phyloP scores from a whole-genome alignment of 495 filamentous ascomycete genomes.

The Trichoderma erinaceum region DNA sequence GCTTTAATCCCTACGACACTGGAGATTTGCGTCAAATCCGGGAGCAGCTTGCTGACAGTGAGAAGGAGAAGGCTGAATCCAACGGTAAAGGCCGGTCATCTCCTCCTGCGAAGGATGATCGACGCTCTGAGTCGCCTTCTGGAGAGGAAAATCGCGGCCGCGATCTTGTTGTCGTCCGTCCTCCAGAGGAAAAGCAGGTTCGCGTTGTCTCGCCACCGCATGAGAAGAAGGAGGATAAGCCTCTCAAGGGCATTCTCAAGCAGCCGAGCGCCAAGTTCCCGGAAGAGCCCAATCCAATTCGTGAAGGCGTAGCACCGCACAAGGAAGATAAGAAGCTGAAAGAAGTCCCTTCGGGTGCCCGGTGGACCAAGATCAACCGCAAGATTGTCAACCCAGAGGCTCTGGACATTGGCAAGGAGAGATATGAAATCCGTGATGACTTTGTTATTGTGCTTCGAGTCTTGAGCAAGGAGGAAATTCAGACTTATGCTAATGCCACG shows the following conservation, averaged over 20 bases:
- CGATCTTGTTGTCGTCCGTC: conserved; percentile 24
- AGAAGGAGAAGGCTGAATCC: background rate
- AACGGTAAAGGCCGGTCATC: conserved; percentile 26
- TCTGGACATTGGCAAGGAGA: conserved; percentile 66
- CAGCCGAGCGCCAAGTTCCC: conserved; percentile 68
- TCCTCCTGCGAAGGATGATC: conserved; percentile 20
- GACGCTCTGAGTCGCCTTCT: conserved; percentile 11
- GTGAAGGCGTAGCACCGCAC: conserved; percentile 82
- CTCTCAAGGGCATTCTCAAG: conserved; percentile 68
- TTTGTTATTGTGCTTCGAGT: conserved; percentile 82
- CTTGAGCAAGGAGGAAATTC: conserved; percentile 73
- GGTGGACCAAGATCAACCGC: conserved; percentile 86
- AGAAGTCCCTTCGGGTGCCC: conserved; percentile 66
- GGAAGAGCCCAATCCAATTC: conserved; percentile 67
- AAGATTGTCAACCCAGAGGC: conserved; percentile 78
- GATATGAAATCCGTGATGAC: conserved; percentile 73
- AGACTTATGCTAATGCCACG: conserved; percentile 69
- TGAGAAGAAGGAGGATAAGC: conserved; percentile 42
- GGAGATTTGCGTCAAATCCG: conserved; percentile 41
- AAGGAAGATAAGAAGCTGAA: conserved; percentile 74
- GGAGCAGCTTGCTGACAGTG: conserved; percentile 33
- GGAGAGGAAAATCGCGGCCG: conserved; percentile 33
- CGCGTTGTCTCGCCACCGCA: conserved; percentile 52
- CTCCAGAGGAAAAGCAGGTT: conserved; percentile 37
- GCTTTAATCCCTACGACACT: conserved; percentile 48